These are phyloP conservation scores for Crithidia expoeki DNA, from an alignment of 208 protist species.

Conservation along the genomic window DNA sequence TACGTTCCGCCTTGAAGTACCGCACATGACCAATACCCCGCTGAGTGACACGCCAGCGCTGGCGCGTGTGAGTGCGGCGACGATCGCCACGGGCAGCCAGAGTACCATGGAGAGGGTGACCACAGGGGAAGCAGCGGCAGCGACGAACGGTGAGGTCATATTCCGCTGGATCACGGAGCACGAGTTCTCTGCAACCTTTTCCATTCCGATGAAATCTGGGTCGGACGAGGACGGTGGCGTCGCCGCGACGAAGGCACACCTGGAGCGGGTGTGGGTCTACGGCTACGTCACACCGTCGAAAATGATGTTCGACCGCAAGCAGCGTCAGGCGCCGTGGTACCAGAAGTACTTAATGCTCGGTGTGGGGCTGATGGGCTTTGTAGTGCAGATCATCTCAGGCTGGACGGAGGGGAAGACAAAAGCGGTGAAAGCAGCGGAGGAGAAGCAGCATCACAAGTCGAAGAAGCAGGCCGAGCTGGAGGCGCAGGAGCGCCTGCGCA, in stretches of 20 bases:
- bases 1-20: constrained; percentile 34
- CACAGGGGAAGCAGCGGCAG: neutral
- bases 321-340: constrained; percentile 27
- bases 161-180: constrained; percentile 70
- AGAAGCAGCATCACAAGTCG: constrained; percentile 26
- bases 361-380: constrained; percentile 35
- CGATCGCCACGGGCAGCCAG: constrained; percentile 7
- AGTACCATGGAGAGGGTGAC: neutral
- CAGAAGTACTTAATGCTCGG: constrained; percentile 40
- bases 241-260: neutral
- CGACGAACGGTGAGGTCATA: constrained; percentile 34
- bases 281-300: constrained; percentile 58
- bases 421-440: constrained; percentile 14
- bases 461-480: constrained; percentile 35
- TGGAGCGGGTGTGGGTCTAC: constrained; percentile 68
- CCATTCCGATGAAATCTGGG: constrained; percentile 10
- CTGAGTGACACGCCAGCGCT: constrained; percentile 48
- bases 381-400: constrained; percentile 52
- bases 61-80: constrained; percentile 32
- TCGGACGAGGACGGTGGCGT: constrained; percentile 1
- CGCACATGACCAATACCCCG: constrained; percentile 25
- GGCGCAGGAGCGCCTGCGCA: constrained; percentile 4
- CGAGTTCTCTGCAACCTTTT: constrained; percentile 59
- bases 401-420: constrained; percentile 43
- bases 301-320: constrained; percentile 36